These are phyloP conservation scores for Hanseniaspora hatyaiensis DNA, from an alignment of 805 yeast genomes.

Conservation along the genomic window DNA sequence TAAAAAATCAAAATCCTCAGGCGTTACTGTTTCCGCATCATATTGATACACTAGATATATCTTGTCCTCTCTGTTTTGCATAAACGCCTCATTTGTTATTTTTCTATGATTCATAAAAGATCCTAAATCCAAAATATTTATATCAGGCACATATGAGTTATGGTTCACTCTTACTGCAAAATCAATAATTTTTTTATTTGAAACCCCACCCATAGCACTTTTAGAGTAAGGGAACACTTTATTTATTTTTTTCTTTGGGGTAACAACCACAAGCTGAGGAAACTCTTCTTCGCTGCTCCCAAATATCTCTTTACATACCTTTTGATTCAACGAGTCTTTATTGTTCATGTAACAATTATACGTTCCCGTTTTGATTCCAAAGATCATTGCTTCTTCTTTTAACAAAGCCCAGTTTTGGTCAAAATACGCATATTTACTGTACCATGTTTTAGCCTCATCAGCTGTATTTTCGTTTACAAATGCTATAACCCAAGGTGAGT, in stretches of 20 bases:
- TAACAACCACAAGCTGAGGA: constrained; percentile 41
- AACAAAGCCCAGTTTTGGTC: constrained; percentile 48
- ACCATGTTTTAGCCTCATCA: constrained; percentile 1
- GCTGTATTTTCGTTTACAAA: background rate
- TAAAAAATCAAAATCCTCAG: constrained; percentile 53
- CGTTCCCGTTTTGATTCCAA: constrained; percentile 38
- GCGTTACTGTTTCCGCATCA: constrained; percentile 33
- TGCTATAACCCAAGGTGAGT: constrained; percentile 33
- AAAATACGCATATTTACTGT: constrained; percentile 21
- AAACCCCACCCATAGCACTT: constrained; percentile 23
- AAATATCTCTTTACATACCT: constrained; percentile 44
- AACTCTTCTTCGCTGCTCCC: constrained; percentile 28
- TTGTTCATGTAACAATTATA: constrained; percentile 39
- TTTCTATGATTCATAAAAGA: background rate
- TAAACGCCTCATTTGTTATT: background rate
- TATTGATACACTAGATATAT: constrained; percentile 45
- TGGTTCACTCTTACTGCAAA: constrained; percentile 41
- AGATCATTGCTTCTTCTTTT: constrained; percentile 36
- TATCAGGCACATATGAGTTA: constrained; percentile 34
- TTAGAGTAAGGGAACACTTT: constrained; percentile 23
- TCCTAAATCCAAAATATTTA: constrained; percentile 16
- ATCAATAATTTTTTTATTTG: constrained; percentile 25
- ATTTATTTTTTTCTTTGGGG: constrained; percentile 35
- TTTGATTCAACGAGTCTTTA: constrained; percentile 26
- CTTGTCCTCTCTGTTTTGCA: constrained; percentile 18